Evolutionary conservation across 2,329 filamentous ascomycete species (phyloP).

Genomic region (Rhinocladiella similis): DNA sequence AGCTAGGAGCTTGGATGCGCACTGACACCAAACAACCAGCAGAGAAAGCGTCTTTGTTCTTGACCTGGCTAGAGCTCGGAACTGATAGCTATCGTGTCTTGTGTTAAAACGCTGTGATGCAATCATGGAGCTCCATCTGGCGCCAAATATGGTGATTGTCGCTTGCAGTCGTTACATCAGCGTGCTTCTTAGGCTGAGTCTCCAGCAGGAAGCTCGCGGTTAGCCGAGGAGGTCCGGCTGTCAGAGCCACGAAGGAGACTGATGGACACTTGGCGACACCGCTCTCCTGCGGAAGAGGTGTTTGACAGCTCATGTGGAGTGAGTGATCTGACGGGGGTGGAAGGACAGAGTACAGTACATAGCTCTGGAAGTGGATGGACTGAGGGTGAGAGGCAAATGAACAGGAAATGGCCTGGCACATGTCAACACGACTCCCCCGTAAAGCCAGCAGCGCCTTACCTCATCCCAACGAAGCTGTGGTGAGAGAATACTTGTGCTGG

Average conservation of each 20-base stretch:
- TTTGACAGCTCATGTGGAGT: slow-evolving; percentile 14
- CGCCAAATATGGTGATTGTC: background rate
- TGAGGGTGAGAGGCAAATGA: too few species aligned
- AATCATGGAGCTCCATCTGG: slow-evolving; percentile 4
- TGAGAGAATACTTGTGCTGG: background rate
- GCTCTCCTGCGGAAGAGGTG: background rate
- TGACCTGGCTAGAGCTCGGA: background rate
- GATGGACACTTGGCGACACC: background rate
- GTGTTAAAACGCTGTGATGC: slow-evolving; percentile 1
- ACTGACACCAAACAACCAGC: background rate
- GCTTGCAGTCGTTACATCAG: slow-evolving; percentile 3
- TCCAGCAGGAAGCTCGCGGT: slow-evolving; percentile 5
- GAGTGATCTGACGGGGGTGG: background rate
- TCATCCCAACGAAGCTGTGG: background rate
- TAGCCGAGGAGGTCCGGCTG: slow-evolving; percentile 4
- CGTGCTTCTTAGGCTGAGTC: background rate
- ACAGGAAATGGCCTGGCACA: background rate
- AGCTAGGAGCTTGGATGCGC: slow-evolving; percentile 9
- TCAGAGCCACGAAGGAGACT: background rate
- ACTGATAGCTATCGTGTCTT: background rate
- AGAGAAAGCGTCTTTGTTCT: background rate
- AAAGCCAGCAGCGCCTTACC: too few species aligned
- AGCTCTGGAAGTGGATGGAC: background rate
- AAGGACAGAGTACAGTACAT: background rate
- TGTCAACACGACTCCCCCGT: background rate